Evolutionary conservation across 495 filamentous ascomycete genomes (phyloP), one percentile per base, ranked within the genome.

Genomic region (Bathelium albidoporum): DNA sequence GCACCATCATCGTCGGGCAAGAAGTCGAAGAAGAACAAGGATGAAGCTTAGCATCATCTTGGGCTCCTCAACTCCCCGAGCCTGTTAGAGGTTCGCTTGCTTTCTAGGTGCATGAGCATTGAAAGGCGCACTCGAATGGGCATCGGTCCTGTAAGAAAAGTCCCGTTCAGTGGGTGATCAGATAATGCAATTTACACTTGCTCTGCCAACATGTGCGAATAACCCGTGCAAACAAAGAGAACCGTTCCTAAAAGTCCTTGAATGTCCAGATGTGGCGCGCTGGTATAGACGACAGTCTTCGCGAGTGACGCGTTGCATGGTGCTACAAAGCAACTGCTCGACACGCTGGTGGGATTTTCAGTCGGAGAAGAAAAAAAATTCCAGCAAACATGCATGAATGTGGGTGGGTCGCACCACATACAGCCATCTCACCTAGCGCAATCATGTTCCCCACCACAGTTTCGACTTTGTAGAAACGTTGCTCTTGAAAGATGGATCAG

Each of bases 11-110:
- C 70, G 59, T 70, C 79, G 39, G 70, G 79, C 60, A 76, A 74
- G 62, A 77, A 78, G 68, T 84, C 84, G 75, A 88, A 87, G 79
- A 87, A 87, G 80, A 88, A 89, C 79, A 76, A 78, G 14, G 77
- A 75, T 59, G 79, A 78, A 44, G 78, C 80, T 67, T 79, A 80
- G 24, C 20, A 12, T 55, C 5, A 9, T 29, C 49, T 55, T 9
- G 22, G 20, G 2, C 24, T 16, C 16, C 24, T 29, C 2, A 2
- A 55, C 49, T 20, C 20, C 11, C 16, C 49, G 24, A 29, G 10
- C 20, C 49, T 29, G 9, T 29, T 9, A 24, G 22, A 7, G 12
- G 49, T 55, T 11, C 24, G 24, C 49, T 55, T 29, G 22, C 20
- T 55, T 55, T 55, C 49, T 26, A 26, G 49, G 5, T 55, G 24